These are phyloP conservation scores for Tricholoma terreum DNA, from an alignment of 768 basidiomycete genomes.

Conservation along the genomic window DNA sequence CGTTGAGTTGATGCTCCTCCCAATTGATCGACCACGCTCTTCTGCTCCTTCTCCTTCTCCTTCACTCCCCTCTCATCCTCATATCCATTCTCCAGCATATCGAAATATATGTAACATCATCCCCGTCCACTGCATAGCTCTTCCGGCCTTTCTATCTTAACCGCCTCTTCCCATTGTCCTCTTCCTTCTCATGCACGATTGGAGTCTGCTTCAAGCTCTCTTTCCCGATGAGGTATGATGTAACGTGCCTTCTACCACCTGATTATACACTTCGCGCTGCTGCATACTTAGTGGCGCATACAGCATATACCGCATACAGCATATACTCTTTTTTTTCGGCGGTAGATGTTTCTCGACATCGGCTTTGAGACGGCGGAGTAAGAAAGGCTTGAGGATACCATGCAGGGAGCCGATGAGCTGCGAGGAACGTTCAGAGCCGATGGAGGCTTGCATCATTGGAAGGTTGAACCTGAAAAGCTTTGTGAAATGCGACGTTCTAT, in stretches of 20 bases:
- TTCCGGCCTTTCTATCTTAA: conserved; percentile 34
- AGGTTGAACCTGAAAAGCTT: conserved; percentile 59
- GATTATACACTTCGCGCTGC: conserved; percentile 85
- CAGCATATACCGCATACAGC: too few relatives aligned
- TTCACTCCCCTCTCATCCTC: conserved; percentile 34
- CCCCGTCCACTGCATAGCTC: conserved; percentile 54
- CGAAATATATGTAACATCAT: conserved; percentile 68
- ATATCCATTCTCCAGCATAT: conserved; percentile 51
- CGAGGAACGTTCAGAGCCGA: conserved; percentile 57
- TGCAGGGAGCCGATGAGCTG: conserved; percentile 79
- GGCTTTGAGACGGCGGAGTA: conserved; percentile 85
- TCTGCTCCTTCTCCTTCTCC: conserved; percentile 24
- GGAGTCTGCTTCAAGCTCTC: conserved; percentile 14
- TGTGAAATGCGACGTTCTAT: neutral
- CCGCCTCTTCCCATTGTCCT: conserved; percentile 25
- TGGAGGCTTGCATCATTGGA: conserved; percentile 53
- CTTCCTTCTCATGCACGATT: conserved; percentile 12
- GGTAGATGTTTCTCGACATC: conserved; percentile 83
- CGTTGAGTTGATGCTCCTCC: conserved; percentile 58
- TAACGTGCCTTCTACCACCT: conserved; percentile 68
- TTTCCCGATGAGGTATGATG: conserved; percentile 57
- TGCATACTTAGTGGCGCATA: conserved; percentile 77
- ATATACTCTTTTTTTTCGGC: conserved; percentile 95
- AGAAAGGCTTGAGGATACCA: conserved; percentile 91
- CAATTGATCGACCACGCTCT: conserved; percentile 44